Base-by-base conservation (phyloP, 495 filamentous ascomycete species). In the Choiromyces venosus region DNA sequence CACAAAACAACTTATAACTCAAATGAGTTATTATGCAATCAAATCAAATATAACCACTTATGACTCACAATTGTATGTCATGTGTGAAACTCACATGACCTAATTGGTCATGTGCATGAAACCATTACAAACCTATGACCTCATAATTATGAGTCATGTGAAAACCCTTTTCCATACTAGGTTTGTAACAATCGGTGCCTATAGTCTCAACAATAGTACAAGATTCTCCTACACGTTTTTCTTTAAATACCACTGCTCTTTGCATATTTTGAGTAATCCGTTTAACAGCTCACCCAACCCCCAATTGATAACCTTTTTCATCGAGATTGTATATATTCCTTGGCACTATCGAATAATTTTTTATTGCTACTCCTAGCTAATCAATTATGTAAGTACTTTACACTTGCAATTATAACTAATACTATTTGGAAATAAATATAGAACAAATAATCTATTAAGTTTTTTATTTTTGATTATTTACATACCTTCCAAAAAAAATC, bases 401-500 rank as follows among this genome's bases (percentile, higher is more conserved):
- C 3, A 56, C 5, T 4, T 29, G 14, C 4, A 14, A 56, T 14
- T 29, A 56, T 29, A 12, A 56, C 4, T 16, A 16, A 56, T 56
- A 56, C n/a, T 56, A 0, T 4, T 52, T 46, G 4, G 12, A 46
- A n/a, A 46, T n/a, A n/a, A n/a, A 46, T 21, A 46, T 21, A 21
- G 19, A 46, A 46, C 21, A 40, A 40, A 40, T 4, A 40, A 40
- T 52, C 7, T 25, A n/a, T 25, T 25, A n/a, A n/a, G n/a, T n/a
- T n/a, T n/a, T n/a, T 29, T 56, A 29, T 29, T 29, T 29, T 29
- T 29, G 4, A 14, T 56, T 9, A 18, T 56, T 3, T 56, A 56
- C n/a, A 56, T 56, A 73, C 37, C 25, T 73, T 65, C 36, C 46
- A 37, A 46, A 71, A 74, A 29, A 71, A 74, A 37, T 74, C 65